Evolutionary conservation across 2,329 filamentous ascomycete genomes (phyloP), one percentile per base, ranked within the genome.

Genomic region (Meredithiella fracta): DNA sequence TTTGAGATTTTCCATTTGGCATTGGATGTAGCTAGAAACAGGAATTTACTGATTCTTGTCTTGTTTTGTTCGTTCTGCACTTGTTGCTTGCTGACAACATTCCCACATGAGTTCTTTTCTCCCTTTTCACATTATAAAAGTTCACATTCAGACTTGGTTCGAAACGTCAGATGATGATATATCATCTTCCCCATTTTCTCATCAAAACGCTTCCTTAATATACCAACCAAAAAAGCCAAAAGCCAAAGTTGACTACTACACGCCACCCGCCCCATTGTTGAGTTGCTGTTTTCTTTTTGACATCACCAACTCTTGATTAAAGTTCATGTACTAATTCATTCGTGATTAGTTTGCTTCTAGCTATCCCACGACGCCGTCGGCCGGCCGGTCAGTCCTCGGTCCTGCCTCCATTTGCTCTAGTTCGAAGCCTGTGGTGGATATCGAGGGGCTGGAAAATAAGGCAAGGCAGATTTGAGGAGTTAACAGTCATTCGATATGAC

Each of bases 381-480:
- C 49, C 11, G 53, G 57, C 7, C 52, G 47, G 38, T 49, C 57
- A 7, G 42, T 40, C n/a, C 25, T 44, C 22, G n/a, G 17, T n/a
- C n/a, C n/a, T 29, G 31, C 34, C 11, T 17, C 22, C 8, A 29
- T 25, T 14, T 7, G 15, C 38, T n/a, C 11, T 15, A n/a, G 38
- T 15, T 8, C 5, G 9, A 49, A 26, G 20, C n/a, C 23, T 23
- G 47, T 44, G n/a, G 51, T 37, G n/a, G 26, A 47, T 25, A 51
- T 54, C 17, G 60, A 57, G 17, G 55, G 60, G 17, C 51, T 63
- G 60, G 60, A 64, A 50, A 60, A 60, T 17, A 60, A 62, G 60
- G 62, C 59, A 4, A 59, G 59, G 49, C 53, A 53, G 29, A 62
- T 63, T 58, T 62, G 59, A 59, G 53, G 2, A 11, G 44, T 44